Conservation (phyloP, 73 alveolate genomes). For the Uronychia setigera region DNA sequence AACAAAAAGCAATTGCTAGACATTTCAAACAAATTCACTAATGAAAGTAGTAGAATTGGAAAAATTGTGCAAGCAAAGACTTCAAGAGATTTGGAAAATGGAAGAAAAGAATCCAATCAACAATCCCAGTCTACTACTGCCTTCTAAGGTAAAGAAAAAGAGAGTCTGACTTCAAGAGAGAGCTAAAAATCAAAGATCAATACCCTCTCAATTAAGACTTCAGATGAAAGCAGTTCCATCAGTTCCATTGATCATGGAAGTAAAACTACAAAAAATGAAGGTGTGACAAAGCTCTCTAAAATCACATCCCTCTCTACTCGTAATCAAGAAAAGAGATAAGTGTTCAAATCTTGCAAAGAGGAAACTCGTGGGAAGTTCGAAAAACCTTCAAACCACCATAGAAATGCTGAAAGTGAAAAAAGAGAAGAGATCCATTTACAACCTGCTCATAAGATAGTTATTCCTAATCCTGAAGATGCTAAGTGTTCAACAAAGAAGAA, state of each 20-base stretch:
- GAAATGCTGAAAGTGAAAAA: not conserved
- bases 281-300: not conserved
- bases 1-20: no score
- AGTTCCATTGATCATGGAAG: not conserved
- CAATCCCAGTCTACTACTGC: no score
- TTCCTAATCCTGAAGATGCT: constrained; percentile 76
- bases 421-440: constrained; percentile 10
- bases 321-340: not conserved
- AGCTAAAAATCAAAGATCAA: not conserved
- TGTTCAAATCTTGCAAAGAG: not conserved
- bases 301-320: not conserved
- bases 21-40: no score
- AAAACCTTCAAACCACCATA: not conserved
- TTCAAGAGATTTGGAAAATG: no score
- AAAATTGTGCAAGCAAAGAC: no score
- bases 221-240: not conserved
- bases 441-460: constrained; percentile 55
- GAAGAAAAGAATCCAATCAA: no score
- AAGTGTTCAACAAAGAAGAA: constrained; percentile 78
- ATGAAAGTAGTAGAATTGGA: no score
- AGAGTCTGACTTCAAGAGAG: not conserved
- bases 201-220: not conserved
- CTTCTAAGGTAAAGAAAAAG: no score
- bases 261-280: not conserved
- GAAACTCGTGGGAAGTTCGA: not conserved